These are phyloP conservation scores for Kwoniella sp. DNA, from an alignment of 768 basidiomycete genomes.

Conservation along the genomic window DNA sequence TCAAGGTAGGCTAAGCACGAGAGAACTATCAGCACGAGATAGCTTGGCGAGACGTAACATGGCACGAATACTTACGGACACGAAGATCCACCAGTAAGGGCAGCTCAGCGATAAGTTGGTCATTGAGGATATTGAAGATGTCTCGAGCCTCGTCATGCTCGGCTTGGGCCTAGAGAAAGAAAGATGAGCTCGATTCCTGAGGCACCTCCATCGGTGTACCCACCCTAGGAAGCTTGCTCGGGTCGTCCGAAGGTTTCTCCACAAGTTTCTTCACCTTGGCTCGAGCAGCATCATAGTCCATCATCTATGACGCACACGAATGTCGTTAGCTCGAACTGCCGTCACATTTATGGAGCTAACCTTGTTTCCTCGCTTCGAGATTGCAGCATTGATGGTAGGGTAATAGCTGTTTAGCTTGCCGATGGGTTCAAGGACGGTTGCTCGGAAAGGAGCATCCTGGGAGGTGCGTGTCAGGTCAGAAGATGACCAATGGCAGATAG, in stretches of 20 bases:
- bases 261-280: constrained; percentile 81
- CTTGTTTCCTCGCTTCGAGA: constrained; percentile 94
- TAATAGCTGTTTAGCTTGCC: constrained; percentile 97
- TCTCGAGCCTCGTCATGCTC: constrained; percentile 93
- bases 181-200: background rate
- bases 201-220: constrained; percentile 22
- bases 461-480: background rate
- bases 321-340: no score
- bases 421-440: constrained; percentile 88
- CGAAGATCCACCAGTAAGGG: constrained; percentile 90
- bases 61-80: constrained; percentile 55
- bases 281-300: constrained; percentile 91
- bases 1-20: constrained; percentile 72
- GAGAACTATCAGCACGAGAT: background rate
- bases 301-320: constrained; percentile 57
- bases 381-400: constrained; percentile 86
- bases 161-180: constrained; percentile 69
- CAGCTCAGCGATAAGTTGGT: constrained; percentile 82
- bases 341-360: constrained; percentile 51
- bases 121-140: constrained; percentile 87
- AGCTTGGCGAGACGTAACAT: background rate
- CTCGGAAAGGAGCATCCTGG: constrained; percentile 89
- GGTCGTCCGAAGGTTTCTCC: constrained; percentile 90
- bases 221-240: constrained; percentile 81
- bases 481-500: background rate